Conservation (phyloP, 345 rosid species). For the Moricandia moricandioides region DNA sequence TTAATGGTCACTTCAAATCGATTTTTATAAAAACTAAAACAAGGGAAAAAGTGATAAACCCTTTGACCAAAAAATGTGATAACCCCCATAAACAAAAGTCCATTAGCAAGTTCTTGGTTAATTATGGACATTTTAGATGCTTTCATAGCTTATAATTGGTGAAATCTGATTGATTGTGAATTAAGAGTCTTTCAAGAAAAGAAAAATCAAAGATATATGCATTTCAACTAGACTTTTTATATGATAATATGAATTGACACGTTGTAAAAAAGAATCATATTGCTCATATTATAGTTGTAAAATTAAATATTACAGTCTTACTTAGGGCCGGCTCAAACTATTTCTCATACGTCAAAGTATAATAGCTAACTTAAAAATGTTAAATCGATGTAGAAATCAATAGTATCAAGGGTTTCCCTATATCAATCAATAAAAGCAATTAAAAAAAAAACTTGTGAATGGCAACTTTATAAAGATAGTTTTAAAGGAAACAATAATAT, state of each 20-base stretch:
- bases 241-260: not conserved
- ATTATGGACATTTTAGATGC: not conserved
- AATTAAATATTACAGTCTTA: not conserved
- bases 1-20: not conserved
- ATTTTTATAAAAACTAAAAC: too few species aligned
- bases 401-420: not conserved
- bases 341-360: not conserved
- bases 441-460: not conserved
- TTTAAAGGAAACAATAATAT: not conserved
- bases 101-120: not conserved
- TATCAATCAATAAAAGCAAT: not conserved
- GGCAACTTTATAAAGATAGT: slow-evolving; percentile 1
- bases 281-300: not conserved
- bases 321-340: not conserved
- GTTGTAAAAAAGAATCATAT: not conserved
- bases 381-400: not conserved
- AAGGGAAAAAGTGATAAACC: too few species aligned
- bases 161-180: not conserved
- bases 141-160: not conserved
- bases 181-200: not conserved
- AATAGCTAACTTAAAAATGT: not conserved
- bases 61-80: too few species aligned
- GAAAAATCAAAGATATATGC: not conserved
- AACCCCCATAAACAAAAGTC: not conserved
- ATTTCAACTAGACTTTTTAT: not conserved